Evolutionary conservation across 2,329 filamentous ascomycete species (phyloP), one percentile per base, ranked within the genome.

Genomic region (Cladobotryum protrusum): DNA sequence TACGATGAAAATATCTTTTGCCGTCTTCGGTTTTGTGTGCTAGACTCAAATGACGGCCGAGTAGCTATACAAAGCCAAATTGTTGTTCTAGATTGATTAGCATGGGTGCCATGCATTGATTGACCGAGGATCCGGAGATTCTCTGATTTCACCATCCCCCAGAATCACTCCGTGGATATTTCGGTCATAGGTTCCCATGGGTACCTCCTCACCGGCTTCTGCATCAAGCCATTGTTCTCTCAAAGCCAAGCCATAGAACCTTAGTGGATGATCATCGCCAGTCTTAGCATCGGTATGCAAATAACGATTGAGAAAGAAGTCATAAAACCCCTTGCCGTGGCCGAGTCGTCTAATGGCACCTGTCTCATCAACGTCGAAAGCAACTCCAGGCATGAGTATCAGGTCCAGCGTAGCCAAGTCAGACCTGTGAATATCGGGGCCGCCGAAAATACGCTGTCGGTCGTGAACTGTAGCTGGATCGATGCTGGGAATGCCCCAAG

Each of bases 241-340:
- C 60, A 99, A 79, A 59, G 89, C 87, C 63, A 97, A 77, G 53
- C 89, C 93, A 68, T 89, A 82, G 57, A 85, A 70, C 55, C 76
- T 70, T 62, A 79, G 66, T 61, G 71, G 64, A 49, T 64, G 62
- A 46, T 65, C 60, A 32, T 64, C 57, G 39, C 61, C 61, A 35
- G 63, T 63, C 18, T 51, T 51, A 5, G 34, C 14, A 43, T 29
- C 24, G 67, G 67, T 77, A 66, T 77, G 64, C 47, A 71, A 66
- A 61, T 91, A 95, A 58, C 85, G 82, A 61, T 85, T 81, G 63
- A 99, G 72, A 68, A 96, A 99, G 67, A 84, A 87, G 72, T 99
- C 93, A 74, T 99, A 99, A 72, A 95, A 99, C 32, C 93, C 93
- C 68, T 89, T 95, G 50, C 93, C 93, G 68, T 99, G 93, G 37